phyloP scores from a whole-genome alignment of 306 rosid genomes.

The Casuarina cunninghamiana region DNA sequence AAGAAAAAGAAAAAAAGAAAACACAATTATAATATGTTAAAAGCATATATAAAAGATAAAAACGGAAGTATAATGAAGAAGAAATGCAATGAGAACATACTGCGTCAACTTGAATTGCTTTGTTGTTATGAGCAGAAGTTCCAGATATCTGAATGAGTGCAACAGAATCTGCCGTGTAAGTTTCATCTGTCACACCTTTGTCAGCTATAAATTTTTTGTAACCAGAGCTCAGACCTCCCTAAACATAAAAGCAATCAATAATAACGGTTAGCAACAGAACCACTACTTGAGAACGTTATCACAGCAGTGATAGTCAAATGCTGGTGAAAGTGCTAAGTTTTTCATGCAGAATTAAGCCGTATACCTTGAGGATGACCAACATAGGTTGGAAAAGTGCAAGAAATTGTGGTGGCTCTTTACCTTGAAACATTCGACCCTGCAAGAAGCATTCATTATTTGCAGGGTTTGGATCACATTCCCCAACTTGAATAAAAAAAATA shows the following conservation, averaged over 20 bases:
- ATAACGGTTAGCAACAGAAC: conserved; percentile 14
- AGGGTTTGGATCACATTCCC: conserved; percentile 21
- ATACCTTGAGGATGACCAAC: conserved; percentile 90
- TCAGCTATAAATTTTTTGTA: conserved; percentile 68
- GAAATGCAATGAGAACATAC: conserved; percentile 50
- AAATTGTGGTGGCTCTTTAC: conserved; percentile 94
- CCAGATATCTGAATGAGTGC: conserved; percentile 85
- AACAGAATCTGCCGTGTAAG: conserved; percentile 63
- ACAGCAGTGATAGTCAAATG: conserved; percentile 1
- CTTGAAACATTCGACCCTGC: conserved; percentile 89
- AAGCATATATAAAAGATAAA: conserved; percentile 11
- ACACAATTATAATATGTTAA: neutral
- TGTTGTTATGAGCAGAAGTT: conserved; percentile 77
- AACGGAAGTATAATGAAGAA: conserved; percentile 1
- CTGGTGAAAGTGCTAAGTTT: conserved; percentile 3
- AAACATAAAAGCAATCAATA: conserved; percentile 32
- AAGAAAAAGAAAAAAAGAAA: too few relatives aligned
- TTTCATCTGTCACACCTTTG: conserved; percentile 77
- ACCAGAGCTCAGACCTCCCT: conserved; percentile 97
- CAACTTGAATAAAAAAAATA: conserved; percentile 33
- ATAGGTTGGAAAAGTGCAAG: conserved; percentile 91
- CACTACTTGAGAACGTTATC: conserved; percentile 22
- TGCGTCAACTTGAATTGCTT: conserved; percentile 86
- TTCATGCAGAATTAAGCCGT: conserved; percentile 21
- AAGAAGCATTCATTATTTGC: conserved; percentile 37